Evolutionary conservation across 495 filamentous ascomycete species (phyloP).

Genomic region (Friedmanniomyces endolithicus): DNA sequence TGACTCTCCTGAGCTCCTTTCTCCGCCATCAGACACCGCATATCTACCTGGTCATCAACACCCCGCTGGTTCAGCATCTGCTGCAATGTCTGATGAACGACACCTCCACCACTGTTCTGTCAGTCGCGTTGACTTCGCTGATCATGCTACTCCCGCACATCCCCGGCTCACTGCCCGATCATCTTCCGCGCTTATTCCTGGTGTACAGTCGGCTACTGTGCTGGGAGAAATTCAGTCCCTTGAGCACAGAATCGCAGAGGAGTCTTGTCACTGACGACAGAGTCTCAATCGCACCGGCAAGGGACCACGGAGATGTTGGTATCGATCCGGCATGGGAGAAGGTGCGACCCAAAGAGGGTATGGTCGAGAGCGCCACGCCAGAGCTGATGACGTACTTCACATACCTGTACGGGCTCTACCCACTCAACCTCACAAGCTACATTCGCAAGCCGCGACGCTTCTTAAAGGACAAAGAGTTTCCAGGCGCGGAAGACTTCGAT

Average conservation of each 20-base stretch:
- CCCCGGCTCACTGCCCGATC: conserved; percentile 48
- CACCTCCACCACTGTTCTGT: conserved; percentile 55
- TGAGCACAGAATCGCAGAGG: conserved; percentile 20
- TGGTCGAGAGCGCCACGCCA: conserved; percentile 49
- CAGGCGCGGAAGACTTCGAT: conserved; percentile 55
- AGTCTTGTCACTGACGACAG: conserved; percentile 12
- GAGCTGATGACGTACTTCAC: conserved; percentile 67
- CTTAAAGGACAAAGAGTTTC: conserved; percentile 47
- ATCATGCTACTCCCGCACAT: conserved; percentile 69
- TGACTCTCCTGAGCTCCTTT: conserved; percentile 52
- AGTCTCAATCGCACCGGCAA: background rate
- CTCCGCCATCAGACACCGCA: conserved; percentile 57
- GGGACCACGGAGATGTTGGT: conserved; percentile 7
- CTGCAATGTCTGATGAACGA: conserved; percentile 58
- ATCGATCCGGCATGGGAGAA: conserved; percentile 43
- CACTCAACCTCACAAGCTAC: conserved; percentile 67
- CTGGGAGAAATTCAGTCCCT: conserved; percentile 45
- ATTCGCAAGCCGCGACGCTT: conserved; percentile 63
- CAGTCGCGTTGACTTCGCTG: conserved; percentile 51
- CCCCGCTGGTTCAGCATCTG: conserved; percentile 51
- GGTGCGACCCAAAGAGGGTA: conserved; percentile 41
- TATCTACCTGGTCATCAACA: conserved; percentile 54
- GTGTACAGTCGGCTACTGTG: conserved; percentile 62
- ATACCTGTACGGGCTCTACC: conserved; percentile 64
- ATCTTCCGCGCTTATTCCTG: conserved; percentile 57